These are phyloP conservation scores for Mortierella sp. DNA, from an alignment of 371 early-diverging fungal genomes.

Conservation along the genomic window DNA sequence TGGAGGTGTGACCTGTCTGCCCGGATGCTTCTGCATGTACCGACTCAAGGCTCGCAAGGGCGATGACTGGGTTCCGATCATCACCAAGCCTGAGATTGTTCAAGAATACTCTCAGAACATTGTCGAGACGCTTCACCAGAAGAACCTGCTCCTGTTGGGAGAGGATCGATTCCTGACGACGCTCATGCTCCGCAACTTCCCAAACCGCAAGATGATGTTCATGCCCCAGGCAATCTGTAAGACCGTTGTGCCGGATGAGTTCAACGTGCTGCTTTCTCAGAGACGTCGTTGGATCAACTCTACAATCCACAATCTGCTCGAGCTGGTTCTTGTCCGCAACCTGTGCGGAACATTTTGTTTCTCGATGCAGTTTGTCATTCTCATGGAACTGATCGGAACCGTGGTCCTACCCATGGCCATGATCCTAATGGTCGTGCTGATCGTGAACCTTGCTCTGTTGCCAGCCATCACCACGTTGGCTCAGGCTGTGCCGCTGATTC, in stretches of 20 bases:
- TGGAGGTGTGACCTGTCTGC: slow-evolving; percentile 97
- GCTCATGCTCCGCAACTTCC: slow-evolving; percentile 93
- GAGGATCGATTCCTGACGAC: slow-evolving; percentile 98
- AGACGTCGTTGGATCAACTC: slow-evolving; percentile 94
- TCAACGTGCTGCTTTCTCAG: slow-evolving; percentile 84
- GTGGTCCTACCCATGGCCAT: slow-evolving; percentile 90
- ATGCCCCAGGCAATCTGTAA: slow-evolving; percentile 90
- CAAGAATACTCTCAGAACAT: slow-evolving; percentile 90
- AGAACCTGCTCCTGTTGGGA: slow-evolving; percentile 93
- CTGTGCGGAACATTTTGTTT: slow-evolving; percentile 91
- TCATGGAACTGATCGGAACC: slow-evolving; percentile 89
- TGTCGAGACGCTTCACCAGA: slow-evolving; percentile 93
- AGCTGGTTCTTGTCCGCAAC: slow-evolving; percentile 82
- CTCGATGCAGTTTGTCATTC: slow-evolving; percentile 91
- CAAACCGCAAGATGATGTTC: slow-evolving; percentile 91
- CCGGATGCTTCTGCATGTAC: slow-evolving; percentile 97
- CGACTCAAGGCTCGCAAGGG: slow-evolving; percentile 88
- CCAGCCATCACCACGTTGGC: slow-evolving; percentile 51
- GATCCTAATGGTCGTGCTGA: slow-evolving; percentile 73
- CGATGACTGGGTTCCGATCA: slow-evolving; percentile 79
- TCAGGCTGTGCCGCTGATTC: slow-evolving; percentile 75
- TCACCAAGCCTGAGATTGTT: slow-evolving; percentile 89
- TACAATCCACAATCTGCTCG: slow-evolving; percentile 89
- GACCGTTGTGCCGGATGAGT: slow-evolving; percentile 85
- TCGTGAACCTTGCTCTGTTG: slow-evolving; percentile 63